A percentile compares a stretch with the other conserved stretches of the same genome.
Conservation (phyloP, 2,329 filamentous ascomycete species). For the Aspergillus proliferans region DNA sequence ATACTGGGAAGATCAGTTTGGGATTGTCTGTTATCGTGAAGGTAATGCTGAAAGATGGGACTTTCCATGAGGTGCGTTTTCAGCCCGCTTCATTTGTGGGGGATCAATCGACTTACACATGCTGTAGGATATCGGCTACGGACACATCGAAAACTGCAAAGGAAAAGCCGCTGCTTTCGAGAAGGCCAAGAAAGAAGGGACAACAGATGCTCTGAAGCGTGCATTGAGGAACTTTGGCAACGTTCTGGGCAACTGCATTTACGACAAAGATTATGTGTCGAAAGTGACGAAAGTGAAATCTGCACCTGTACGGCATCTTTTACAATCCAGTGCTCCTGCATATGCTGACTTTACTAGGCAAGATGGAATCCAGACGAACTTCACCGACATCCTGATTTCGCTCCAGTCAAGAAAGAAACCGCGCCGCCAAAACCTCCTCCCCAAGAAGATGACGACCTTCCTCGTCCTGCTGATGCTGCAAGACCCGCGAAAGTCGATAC, state of each 20-base stretch:
- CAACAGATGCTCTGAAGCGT: conserved; percentile 87
- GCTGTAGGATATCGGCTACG: conserved; percentile 77
- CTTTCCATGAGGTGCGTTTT: conserved; percentile 69
- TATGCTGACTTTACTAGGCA: conserved; percentile 33
- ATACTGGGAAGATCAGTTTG: conserved; percentile 71
- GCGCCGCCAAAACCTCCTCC: conserved; percentile 25
- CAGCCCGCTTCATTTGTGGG: not conserved
- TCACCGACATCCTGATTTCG: conserved; percentile 73
- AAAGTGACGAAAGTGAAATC: conserved; percentile 89
- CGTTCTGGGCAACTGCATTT: conserved; percentile 95
- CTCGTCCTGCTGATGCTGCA: conserved; percentile 14
- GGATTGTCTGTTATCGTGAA: conserved; percentile 86
- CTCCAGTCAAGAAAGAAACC: conserved; percentile 53
- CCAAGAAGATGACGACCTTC: conserved; percentile 48
- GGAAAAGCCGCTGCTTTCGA: conserved; percentile 94
- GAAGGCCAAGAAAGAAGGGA: conserved; percentile 97
- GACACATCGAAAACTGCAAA: conserved; percentile 92
- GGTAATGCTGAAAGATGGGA: conserved; percentile 84
- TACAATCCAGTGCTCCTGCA: not conserved
- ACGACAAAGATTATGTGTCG: conserved; percentile 88
- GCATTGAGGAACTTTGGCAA: conserved; percentile 90
- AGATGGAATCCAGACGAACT: conserved; percentile 75
- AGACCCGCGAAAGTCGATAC: conserved; percentile 26
- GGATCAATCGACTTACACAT: not conserved
- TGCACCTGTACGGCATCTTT: conserved; percentile 45